Evolutionary conservation across 495 filamentous ascomycete genomes (phyloP), one percentile per base, ranked within the genome.

Genomic region (Lepidopterella palustris): DNA sequence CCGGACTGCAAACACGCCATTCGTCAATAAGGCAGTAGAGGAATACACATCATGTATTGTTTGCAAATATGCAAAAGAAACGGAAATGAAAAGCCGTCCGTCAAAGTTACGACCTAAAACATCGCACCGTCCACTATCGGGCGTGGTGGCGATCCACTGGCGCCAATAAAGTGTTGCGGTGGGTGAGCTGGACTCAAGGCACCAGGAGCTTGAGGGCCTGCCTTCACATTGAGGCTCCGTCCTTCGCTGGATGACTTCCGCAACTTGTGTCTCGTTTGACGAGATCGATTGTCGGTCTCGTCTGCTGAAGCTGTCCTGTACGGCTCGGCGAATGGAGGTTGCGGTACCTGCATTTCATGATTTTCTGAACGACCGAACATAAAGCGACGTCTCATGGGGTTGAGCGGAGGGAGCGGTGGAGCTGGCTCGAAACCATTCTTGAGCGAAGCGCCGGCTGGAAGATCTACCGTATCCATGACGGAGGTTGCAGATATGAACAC

Each of bases 401-500:
- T 73, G 57, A 74, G 63, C 4, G 73, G 69, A 31, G 72, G 72
- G 5, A 72, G 54, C 9, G 71, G 71, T 47, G 72, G 71, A 13
- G 67, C 59, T 11, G 58, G 42, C 21, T 73, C 68, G 54, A 71
- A 64, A 26, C 73, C 73, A 56, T 74, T 76, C 59, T 61, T 68
- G 27, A 76, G 63, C 1, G 65, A 69, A 2, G 73, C 72, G 11
- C 73, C 73, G 47, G 69, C 55, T 9, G 73, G 73, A 9, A 78
- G 68, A 28, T 71, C 65, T 25, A 78, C 60, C 0, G 72, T 74
- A 60, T 76, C 74, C 23, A 93, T 80, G 45, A 84, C 85, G 9
- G 85, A 90, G 8, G 89, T 93, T 21, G 80, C 82, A 31, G 82
- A 87, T n/a, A 92, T 71, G 57, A 95, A 87, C 0, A 80, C 87